These are phyloP conservation scores for Claviceps cyperi DNA, from an alignment of 2,329 filamentous ascomycete species.

Conservation along the genomic window DNA sequence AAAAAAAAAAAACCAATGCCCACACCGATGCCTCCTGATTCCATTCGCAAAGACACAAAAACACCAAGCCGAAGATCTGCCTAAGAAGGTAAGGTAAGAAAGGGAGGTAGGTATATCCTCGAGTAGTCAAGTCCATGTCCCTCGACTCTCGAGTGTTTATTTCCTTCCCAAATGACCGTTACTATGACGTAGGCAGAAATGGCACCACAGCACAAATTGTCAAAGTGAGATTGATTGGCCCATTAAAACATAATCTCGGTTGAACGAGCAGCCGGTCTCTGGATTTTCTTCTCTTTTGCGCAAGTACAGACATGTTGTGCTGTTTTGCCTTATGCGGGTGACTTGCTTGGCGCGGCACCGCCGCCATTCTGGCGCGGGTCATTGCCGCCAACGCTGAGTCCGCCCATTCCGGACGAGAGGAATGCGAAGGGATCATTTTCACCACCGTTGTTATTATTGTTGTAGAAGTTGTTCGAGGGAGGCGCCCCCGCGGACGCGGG, in stretches of 20 bases:
- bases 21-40: conserved; percentile 20
- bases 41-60: conserved; percentile 16
- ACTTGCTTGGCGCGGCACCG: conserved; percentile 42
- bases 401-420: conserved; percentile 57
- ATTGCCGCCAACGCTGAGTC: conserved; percentile 54
- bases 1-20: conserved; percentile 23
- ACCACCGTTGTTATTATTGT: conserved; percentile 46
- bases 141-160: conserved; percentile 30
- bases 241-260: conserved; percentile 14
- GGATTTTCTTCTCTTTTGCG: neutral
- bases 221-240: conserved; percentile 11
- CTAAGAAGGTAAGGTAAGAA: conserved; percentile 12
- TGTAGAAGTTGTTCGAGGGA: conserved; percentile 40
- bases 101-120: conserved; percentile 6
- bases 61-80: conserved; percentile 24
- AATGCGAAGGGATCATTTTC: conserved; percentile 71
- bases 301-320: neutral
- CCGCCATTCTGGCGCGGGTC: conserved; percentile 50
- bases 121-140: conserved; percentile 29
- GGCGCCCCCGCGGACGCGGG: conserved; percentile 63
- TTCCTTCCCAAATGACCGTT: conserved; percentile 28
- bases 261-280: conserved; percentile 10
- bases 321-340: conserved; percentile 32
- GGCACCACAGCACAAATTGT: conserved; percentile 10
- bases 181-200: conserved; percentile 9